phyloP scores from a whole-genome alignment of 139 green algal species.

The Pleodorina starrii region DNA sequence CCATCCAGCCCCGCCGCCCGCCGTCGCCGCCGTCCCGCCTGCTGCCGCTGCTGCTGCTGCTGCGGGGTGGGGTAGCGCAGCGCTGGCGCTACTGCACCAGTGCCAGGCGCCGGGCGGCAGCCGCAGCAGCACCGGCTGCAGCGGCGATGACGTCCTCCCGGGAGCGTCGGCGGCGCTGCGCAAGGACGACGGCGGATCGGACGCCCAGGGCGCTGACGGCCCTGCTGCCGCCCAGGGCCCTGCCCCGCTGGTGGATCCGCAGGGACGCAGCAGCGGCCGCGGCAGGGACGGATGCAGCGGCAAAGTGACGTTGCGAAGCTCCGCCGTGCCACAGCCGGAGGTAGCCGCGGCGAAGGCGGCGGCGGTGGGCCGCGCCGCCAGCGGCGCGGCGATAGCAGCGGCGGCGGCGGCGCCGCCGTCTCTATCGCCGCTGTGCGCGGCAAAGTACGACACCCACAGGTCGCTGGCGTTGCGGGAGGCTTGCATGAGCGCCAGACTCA shows the following conservation, averaged over 20 bases:
- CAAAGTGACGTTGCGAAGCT: neutral
- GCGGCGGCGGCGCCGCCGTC: neutral
- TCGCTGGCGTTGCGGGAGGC: slow-evolving; percentile 81
- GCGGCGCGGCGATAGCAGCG: neutral
- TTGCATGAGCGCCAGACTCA: slow-evolving; percentile 84
- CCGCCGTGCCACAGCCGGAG: neutral
- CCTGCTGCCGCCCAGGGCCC: too few species aligned
- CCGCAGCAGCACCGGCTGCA: neutral
- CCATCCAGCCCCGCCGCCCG: neutral
- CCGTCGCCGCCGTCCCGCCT: neutral
- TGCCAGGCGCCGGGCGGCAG: neutral
- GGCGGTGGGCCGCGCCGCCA: neutral
- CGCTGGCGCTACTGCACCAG: neutral
- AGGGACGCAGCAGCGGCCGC: neutral
- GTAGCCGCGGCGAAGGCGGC: neutral
- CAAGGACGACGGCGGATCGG: too few species aligned
- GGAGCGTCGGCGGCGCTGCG: too few species aligned
- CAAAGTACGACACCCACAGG: slow-evolving; percentile 84
- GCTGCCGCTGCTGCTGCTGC: neutral
- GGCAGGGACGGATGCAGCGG: too few species aligned
- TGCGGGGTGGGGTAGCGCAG: neutral
- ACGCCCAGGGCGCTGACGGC: too few species aligned
- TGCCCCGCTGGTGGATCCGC: too few species aligned
- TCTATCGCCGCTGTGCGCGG: slow-evolving; percentile 54
- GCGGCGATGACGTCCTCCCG: too few species aligned